Evolutionary conservation across 2,329 filamentous ascomycete species (phyloP).

Genomic region (Xylariomycetidae sp.): DNA sequence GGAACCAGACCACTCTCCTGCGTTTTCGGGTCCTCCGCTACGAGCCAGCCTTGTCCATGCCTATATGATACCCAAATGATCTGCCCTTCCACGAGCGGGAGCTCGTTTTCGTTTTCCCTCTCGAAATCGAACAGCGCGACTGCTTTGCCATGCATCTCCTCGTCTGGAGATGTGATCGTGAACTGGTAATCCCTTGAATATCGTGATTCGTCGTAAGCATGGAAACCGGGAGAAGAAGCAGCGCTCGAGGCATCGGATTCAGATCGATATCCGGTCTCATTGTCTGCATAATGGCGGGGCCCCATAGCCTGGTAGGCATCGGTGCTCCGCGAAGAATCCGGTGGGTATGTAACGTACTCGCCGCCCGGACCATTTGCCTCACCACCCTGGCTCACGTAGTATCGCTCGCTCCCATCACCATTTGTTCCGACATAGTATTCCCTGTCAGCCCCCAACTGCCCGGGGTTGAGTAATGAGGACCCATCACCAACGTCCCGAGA

Average conservation of each 20-base stretch:
- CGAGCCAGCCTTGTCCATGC: slow-evolving; percentile 94
- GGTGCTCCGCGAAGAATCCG: slow-evolving; percentile 53
- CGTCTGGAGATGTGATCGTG: slow-evolving; percentile 88
- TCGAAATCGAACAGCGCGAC: slow-evolving; percentile 94
- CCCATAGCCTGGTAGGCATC: slow-evolving; percentile 40
- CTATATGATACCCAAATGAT: slow-evolving; percentile 95
- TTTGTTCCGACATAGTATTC: slow-evolving; percentile 63
- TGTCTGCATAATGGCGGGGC: slow-evolving; percentile 38
- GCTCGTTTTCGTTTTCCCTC: slow-evolving; percentile 92
- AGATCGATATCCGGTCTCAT: slow-evolving; percentile 44
- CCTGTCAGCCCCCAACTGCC: slow-evolving; percentile 52
- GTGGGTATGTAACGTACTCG: slow-evolving; percentile 73
- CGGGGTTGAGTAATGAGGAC: slow-evolving; percentile 37
- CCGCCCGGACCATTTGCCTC: slow-evolving; percentile 73
- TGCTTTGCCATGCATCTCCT: slow-evolving; percentile 95
- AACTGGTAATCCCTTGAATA: slow-evolving; percentile 93
- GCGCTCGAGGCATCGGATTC: slow-evolving; percentile 55
- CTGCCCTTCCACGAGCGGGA: slow-evolving; percentile 87
- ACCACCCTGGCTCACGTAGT: slow-evolving; percentile 63
- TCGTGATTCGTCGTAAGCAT: slow-evolving; percentile 63
- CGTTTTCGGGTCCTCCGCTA: slow-evolving; percentile 91
- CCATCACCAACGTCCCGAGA: slow-evolving; percentile 33
- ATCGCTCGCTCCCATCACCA: slow-evolving; percentile 66
- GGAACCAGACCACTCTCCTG: slow-evolving; percentile 92
- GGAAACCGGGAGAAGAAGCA: slow-evolving; percentile 52